Conservation (phyloP, 805 yeast genomes). For the Candida peoriensis region DNA sequence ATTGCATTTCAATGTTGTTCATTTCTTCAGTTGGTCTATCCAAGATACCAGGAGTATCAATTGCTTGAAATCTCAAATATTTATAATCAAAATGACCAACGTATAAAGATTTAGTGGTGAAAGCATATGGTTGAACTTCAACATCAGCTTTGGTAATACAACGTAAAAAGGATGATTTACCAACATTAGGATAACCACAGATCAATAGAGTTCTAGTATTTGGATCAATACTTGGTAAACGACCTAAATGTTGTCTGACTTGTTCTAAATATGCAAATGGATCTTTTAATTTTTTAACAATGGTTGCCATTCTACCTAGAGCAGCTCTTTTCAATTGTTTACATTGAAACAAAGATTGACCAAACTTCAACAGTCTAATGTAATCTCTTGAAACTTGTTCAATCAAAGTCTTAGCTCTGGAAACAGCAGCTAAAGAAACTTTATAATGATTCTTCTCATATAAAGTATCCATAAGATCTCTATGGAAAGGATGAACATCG, state of each 20-base stretch:
- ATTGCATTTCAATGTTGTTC: conserved; percentile 99
- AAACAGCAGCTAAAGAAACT: conserved; percentile 90
- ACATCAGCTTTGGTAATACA: conserved; percentile 97
- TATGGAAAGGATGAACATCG: conserved; percentile 97
- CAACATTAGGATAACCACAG: conserved; percentile 99
- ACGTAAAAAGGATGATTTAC: conserved; percentile 91
- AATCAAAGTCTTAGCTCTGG: conserved; percentile 87
- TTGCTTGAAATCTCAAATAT: conserved; percentile 96
- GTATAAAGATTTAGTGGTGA: conserved; percentile 94
- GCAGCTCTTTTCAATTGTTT: conserved; percentile 98
- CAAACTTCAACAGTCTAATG: conserved; percentile 88
- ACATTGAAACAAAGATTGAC: conserved; percentile 97
- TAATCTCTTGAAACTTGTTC: conserved; percentile 97
- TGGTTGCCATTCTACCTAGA: conserved; percentile 99
- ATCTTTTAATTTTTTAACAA: conserved; percentile 91
- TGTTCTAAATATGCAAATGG: conserved; percentile 92
- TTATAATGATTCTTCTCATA: conserved; percentile 98
- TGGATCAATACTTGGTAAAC: conserved; percentile 97
- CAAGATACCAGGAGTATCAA: conserved; percentile 97
- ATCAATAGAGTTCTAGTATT: conserved; percentile 95
- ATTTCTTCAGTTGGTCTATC: conserved; percentile 99
- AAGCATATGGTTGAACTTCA: conserved; percentile 98
- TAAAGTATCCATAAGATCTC: conserved; percentile 95
- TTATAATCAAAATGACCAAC: conserved; percentile 99
- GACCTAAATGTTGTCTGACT: conserved; percentile 98